These are phyloP conservation scores for Colletotrichum sidae DNA, from an alignment of 2,329 filamentous ascomycete species.

Conservation along the genomic window DNA sequence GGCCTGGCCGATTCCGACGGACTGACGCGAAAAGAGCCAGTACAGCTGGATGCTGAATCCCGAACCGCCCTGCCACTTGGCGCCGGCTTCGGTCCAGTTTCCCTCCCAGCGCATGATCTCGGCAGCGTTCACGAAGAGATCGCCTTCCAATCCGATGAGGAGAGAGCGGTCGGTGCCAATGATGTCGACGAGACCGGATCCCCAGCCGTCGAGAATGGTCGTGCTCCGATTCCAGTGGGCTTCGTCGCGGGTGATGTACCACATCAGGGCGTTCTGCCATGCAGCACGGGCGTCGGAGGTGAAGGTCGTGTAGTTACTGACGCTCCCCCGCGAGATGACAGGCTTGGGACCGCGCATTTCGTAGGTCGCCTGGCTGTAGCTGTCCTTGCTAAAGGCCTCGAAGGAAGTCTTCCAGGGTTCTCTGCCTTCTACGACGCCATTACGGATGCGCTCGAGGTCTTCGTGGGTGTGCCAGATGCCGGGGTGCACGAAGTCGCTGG, in stretches of 20 bases:
- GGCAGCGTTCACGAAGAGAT: slow-evolving; percentile 54
- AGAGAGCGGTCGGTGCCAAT: slow-evolving; percentile 50
- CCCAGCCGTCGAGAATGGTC: slow-evolving; percentile 52
- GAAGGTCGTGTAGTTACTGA: slow-evolving; percentile 52
- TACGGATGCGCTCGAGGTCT: slow-evolving; percentile 31
- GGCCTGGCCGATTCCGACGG: slow-evolving; percentile 52
- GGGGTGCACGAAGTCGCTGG: slow-evolving; percentile 24
- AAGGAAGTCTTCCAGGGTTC: slow-evolving; percentile 28
- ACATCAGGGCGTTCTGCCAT: slow-evolving; percentile 55
- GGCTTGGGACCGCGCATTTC: slow-evolving; percentile 46
- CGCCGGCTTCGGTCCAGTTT: slow-evolving; percentile 50
- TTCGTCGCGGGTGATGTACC: slow-evolving; percentile 53
- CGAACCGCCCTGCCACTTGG: slow-evolving; percentile 47
- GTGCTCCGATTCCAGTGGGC: slow-evolving; percentile 49
- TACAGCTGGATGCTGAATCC: slow-evolving; percentile 55
- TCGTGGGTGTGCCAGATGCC: slow-evolving; percentile 35
- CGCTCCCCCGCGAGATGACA: slow-evolving; percentile 46
- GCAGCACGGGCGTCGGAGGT: slow-evolving; percentile 50
- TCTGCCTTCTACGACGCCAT: slow-evolving; percentile 13
- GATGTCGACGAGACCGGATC: slow-evolving; percentile 46
- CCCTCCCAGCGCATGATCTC: slow-evolving; percentile 59
- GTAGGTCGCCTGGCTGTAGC: slow-evolving; percentile 38
- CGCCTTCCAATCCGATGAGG: slow-evolving; percentile 52
- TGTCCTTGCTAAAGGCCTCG: slow-evolving; percentile 23
- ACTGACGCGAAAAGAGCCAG: slow-evolving; percentile 54